Conservation (phyloP, 768 basidiomycete species). For the Lentinula boryana region DNA sequence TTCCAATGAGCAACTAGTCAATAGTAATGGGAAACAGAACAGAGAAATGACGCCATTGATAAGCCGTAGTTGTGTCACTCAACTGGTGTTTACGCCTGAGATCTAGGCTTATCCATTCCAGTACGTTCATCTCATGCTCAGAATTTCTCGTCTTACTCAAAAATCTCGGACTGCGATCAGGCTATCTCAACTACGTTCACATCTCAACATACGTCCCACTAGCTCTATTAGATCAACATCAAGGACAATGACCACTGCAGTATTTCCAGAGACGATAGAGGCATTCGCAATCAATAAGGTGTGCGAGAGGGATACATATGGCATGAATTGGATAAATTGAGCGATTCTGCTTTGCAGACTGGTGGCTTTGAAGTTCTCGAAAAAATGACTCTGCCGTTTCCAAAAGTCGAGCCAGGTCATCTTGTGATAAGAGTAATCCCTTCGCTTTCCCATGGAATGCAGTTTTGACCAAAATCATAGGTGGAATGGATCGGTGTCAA, state of each 20-base stretch:
- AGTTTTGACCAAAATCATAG: conserved; percentile 23
- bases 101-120: background rate
- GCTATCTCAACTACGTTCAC: background rate
- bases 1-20: no score
- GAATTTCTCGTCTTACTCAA: background rate
- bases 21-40: no score
- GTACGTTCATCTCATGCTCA: background rate
- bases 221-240: background rate
- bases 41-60: no score
- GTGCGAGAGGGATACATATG: background rate
- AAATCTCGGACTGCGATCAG: background rate
- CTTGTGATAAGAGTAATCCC: conserved; percentile 42
- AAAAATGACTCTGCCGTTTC: conserved; percentile 62
- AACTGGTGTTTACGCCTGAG: background rate
- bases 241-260: background rate
- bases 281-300: conserved; percentile 6
- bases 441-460: background rate
- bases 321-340: background rate
- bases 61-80: no score
- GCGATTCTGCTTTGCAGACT: conserved; percentile 29
- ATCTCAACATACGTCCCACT: background rate
- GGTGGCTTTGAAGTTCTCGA: conserved; percentile 79
- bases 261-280: conserved; percentile 3
- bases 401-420: conserved; percentile 52
- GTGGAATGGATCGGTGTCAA: conserved; percentile 47